phyloP scores from a whole-genome alignment of 306 rosid genomes.

The Pyrus communis region DNA sequence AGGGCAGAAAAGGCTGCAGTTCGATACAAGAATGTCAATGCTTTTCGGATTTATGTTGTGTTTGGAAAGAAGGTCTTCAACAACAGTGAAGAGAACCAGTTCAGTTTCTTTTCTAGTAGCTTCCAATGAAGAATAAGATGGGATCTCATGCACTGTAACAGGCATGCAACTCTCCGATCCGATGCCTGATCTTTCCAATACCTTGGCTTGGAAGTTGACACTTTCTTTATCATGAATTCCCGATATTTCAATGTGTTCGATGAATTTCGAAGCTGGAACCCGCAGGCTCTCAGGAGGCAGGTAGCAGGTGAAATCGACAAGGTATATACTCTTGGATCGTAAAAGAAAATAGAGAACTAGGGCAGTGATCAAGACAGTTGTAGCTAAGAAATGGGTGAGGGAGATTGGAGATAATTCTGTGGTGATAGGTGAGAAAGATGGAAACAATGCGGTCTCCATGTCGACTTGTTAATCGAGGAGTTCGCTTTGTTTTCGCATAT shows the following conservation, averaged over 20 bases:
- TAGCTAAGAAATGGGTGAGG: slow-evolving; percentile 20
- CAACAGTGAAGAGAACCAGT: slow-evolving; percentile 44
- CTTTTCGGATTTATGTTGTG: slow-evolving; percentile 44
- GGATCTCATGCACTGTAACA: slow-evolving; percentile 39
- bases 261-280: slow-evolving; percentile 26
- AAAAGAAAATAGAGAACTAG: slow-evolving; percentile 18
- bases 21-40: slow-evolving; percentile 67
- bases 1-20: slow-evolving; percentile 69
- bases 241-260: slow-evolving; percentile 24
- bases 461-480: background rate
- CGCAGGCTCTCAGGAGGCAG: slow-evolving; percentile 42
- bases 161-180: slow-evolving; percentile 58
- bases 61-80: slow-evolving; percentile 41
- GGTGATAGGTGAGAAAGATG: background rate
- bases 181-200: slow-evolving; percentile 53
- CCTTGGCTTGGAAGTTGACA: slow-evolving; percentile 34
- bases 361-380: slow-evolving; percentile 22
- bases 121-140: slow-evolving; percentile 18
- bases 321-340: slow-evolving; percentile 36
- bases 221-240: slow-evolving; percentile 5
- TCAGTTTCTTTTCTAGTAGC: slow-evolving; percentile 30
- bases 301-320: slow-evolving; percentile 53
- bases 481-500: slow-evolving; percentile 15
- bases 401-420: slow-evolving; percentile 15
- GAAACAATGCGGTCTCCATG: slow-evolving; percentile 26